These are phyloP conservation scores for Litsea cubeba DNA, from an alignment of 164 flowering plant genomes.

Conservation along the genomic window DNA sequence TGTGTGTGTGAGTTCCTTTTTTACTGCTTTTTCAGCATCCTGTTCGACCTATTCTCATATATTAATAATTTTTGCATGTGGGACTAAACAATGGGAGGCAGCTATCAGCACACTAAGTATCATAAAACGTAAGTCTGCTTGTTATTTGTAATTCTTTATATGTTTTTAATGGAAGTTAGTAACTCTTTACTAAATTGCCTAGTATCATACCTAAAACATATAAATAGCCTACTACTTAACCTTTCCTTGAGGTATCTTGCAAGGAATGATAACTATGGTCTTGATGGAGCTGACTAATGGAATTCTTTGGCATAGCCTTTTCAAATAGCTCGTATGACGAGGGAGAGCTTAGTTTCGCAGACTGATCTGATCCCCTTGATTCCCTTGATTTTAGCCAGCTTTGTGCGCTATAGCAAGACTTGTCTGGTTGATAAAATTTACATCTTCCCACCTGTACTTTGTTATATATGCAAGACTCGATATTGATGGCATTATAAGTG, in stretches of 20 bases:
- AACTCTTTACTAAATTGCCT: background rate
- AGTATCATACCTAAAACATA: background rate
- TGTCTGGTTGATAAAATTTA: background rate
- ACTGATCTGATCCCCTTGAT: no score
- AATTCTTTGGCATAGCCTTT: no score
- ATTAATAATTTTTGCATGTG: constrained; percentile 45
- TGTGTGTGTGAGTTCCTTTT: no score
- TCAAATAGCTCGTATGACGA: no score
- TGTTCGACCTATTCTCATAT: constrained; percentile 1
- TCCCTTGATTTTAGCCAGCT: no score
- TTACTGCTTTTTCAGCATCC: background rate
- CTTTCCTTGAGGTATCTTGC: background rate
- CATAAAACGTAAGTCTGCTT: constrained; percentile 86
- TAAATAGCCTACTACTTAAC: background rate
- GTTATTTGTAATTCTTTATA: background rate
- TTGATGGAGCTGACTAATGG: no score
- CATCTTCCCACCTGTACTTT: background rate
- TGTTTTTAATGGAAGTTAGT: background rate
- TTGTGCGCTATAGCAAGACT: background rate
- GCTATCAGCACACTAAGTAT: constrained; percentile 95
- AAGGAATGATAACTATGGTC: background rate
- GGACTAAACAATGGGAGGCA: constrained; percentile 27
- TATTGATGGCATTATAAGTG: no score
- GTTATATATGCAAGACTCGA: no score
- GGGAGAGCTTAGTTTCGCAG: no score